phyloP scores from a whole-genome alignment of 2,329 filamentous ascomycete species.

The Stachybotrys echinatus region DNA sequence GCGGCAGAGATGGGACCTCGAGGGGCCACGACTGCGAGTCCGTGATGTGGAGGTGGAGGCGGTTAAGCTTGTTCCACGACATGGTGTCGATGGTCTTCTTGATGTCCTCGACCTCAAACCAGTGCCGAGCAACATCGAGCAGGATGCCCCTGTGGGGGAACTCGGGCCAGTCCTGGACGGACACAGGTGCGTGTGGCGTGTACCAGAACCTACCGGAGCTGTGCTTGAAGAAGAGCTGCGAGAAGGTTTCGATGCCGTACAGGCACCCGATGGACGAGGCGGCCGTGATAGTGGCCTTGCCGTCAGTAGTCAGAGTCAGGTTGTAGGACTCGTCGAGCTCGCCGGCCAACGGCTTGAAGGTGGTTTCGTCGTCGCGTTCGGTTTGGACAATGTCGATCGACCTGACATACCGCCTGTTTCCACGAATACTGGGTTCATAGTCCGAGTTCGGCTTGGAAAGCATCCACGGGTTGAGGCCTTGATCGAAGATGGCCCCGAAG shows the following conservation, averaged over 20 bases:
- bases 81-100: conserved; percentile 71
- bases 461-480: conserved; percentile 74
- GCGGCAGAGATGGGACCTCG: conserved; percentile 67
- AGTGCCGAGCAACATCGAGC: conserved; percentile 72
- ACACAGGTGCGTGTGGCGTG: conserved; percentile 64
- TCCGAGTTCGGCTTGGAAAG: conserved; percentile 58
- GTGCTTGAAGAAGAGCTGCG: conserved; percentile 74
- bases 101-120: conserved; percentile 62
- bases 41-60: conserved; percentile 74
- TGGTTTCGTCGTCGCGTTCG: conserved; percentile 41
- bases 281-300: conserved; percentile 58
- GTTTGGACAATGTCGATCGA: conserved; percentile 60
- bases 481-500: conserved; percentile 57
- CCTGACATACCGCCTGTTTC: conserved; percentile 44
- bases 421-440: conserved; percentile 54
- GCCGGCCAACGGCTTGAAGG: conserved; percentile 56
- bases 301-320: conserved; percentile 52
- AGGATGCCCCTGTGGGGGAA: conserved; percentile 76
- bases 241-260: conserved; percentile 69
- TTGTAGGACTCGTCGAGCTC: conserved; percentile 73
- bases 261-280: conserved; percentile 64
- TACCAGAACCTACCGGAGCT: conserved; percentile 56
- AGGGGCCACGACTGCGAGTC: conserved; percentile 84
- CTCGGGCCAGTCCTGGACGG: conserved; percentile 66
- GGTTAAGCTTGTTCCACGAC: conserved; percentile 78